Evolutionary conservation across 1,139 yeast genomes (phyloP), one percentile per base, ranked within the genome.

Genomic region (Candida sojae): DNA sequence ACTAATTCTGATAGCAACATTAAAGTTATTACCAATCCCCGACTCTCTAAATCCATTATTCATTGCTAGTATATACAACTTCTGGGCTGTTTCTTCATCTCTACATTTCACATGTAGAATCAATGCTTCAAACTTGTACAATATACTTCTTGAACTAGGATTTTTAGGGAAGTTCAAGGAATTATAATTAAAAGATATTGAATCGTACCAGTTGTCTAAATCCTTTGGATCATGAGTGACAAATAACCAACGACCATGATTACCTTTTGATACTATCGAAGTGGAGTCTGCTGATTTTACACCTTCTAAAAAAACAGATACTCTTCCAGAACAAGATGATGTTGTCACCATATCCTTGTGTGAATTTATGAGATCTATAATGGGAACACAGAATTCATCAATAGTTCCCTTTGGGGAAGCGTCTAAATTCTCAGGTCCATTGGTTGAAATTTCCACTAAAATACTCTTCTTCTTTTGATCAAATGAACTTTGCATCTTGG

Each of bases 241-340:
- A 68, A 81, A 89, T n/a, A 88, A 59, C 96, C 96, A 89, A 50
- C 75, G 76, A 0, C 96, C 96, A 44, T 90, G 88, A 47, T 83
- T 80, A 2, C 96, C 96, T 59, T 89, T 89, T n/a, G 95, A 88
- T 1, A 96, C 95, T 10, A 86, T 77, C 57, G 82, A 81, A 1
- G 57, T 57, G n/a, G 44, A 40, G 3, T 53, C 55, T 29, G 50
- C 48, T 30, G 61, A 60, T 49, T 68, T 71, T 39, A 60, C 62
- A 1, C 96, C 96, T 61, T 88, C 96, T 3, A 86, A 65, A 60
- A 86, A 89, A 0, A 89, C 90, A 48, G 92, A 84, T 1, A 89
- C 86, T 60, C 97, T 70, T 1, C 97, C 97, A 0, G 96, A 88
- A 55, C 97, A 89, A 11, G 95, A 86, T 0, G 96, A 87, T 0